A percentile compares a stretch with the other conserved stretches of the same genome.
Evolutionary conservation across 768 basidiomycete genomes (phyloP).

Genomic region (Peribolospora kevripleyi): DNA sequence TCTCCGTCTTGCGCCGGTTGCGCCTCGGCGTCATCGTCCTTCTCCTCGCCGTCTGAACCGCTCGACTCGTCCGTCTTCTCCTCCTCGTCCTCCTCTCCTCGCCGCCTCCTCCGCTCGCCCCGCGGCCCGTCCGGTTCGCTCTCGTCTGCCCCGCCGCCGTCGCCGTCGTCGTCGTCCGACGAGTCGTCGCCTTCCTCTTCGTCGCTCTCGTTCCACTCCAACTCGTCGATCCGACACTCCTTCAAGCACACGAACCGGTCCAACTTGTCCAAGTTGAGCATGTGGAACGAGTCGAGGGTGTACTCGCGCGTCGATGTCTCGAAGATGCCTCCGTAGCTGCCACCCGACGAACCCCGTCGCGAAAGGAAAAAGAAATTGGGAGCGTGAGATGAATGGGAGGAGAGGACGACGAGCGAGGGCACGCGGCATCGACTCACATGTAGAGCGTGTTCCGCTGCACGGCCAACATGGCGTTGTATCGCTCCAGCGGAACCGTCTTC

Average conservation of each 20-base stretch:
- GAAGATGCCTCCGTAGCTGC: conserved; percentile 61
- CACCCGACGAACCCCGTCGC: conserved; percentile 13
- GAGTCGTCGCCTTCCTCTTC: conserved; percentile 29
- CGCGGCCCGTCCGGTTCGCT: conserved; percentile 8
- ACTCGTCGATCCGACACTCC: conserved; percentile 33
- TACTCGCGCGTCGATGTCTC: conserved; percentile 63
- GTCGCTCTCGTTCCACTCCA: conserved; percentile 21
- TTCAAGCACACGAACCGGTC: conserved; percentile 53
- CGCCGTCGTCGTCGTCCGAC: conserved; percentile 9
- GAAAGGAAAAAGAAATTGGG: background rate
- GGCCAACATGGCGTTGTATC: conserved; percentile 75
- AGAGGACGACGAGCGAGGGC: background rate
- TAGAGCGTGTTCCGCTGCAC: conserved; percentile 63
- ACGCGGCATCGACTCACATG: conserved; percentile 30
- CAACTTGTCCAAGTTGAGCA: conserved; percentile 58
- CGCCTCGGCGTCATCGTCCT: conserved; percentile 13
- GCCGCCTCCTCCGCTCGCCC: conserved; percentile 3
- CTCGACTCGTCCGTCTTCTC: conserved; percentile 17
- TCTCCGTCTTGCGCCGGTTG: conserved; percentile 10
- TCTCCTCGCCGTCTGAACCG: conserved; percentile 11
- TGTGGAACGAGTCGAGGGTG: conserved; percentile 69
- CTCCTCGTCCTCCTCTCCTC: conserved; percentile 9
- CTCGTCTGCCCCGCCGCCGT: conserved; percentile 8
- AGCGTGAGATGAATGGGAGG: background rate
- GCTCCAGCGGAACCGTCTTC: conserved; percentile 36